Conservation (phyloP, 164 flowering plant species). For the Vitis labrusca region DNA sequence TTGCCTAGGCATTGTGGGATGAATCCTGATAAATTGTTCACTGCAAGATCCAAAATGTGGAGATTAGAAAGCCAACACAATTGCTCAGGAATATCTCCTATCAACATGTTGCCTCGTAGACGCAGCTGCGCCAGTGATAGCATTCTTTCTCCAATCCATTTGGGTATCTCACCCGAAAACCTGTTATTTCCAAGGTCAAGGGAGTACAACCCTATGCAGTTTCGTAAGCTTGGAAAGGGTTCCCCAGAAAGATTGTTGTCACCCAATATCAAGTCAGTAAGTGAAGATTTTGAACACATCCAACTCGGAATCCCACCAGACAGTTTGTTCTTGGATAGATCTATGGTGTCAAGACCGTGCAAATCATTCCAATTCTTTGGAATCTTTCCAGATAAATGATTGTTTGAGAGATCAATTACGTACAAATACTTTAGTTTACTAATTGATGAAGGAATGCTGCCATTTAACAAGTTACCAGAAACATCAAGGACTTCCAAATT, state of each 20-base stretch:
- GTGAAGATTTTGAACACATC: constrained; percentile 5
- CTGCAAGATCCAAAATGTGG: constrained; percentile 20
- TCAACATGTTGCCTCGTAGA: constrained; percentile 15
- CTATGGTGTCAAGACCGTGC: not conserved
- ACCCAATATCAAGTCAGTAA: constrained; percentile 9
- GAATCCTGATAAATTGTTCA: constrained; percentile 21
- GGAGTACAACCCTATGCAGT: constrained; percentile 5
- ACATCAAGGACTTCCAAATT: constrained; percentile 1
- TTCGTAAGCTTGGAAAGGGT: constrained; percentile 20
- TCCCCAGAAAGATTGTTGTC: constrained; percentile 26
- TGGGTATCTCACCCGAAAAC: constrained; percentile 24
- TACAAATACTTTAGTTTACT: not conserved
- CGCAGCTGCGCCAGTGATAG: not conserved
- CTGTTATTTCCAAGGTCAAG: constrained; percentile 31
- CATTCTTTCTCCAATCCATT: constrained; percentile 14
- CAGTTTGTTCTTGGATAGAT: constrained; percentile 24
- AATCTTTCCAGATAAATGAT: constrained; percentile 21
- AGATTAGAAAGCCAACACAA: constrained; percentile 17
- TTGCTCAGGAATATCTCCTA: constrained; percentile 22
- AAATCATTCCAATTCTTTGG: constrained; percentile 22
- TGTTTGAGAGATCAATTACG: constrained; percentile 17
- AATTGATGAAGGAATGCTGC: constrained; percentile 27
- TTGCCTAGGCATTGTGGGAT: constrained; percentile 24
- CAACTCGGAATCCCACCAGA: constrained; percentile 36
- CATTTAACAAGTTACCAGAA: constrained; percentile 21